Evolutionary conservation across 768 basidiomycete species (phyloP).

Genomic region (Paxillus involutus): DNA sequence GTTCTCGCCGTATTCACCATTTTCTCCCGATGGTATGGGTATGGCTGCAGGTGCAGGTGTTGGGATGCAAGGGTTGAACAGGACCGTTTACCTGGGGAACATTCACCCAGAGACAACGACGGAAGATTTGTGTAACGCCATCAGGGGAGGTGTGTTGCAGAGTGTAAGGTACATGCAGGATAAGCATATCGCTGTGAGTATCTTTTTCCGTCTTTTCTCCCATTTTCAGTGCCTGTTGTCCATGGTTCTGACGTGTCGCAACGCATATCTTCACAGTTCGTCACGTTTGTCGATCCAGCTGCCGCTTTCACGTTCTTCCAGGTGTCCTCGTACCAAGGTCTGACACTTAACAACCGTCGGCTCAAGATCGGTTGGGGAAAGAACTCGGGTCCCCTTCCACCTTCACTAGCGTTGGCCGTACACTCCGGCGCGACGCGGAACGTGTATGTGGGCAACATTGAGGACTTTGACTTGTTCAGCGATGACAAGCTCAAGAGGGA

Average conservation of each 20-base stretch:
- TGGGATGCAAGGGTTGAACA: slow-evolving; percentile 65
- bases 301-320: slow-evolving; percentile 95
- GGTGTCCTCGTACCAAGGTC: slow-evolving; percentile 84
- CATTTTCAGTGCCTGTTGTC: too few species aligned
- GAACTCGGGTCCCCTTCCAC: slow-evolving; percentile 84
- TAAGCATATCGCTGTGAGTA: slow-evolving; percentile 90
- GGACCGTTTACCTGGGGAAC: slow-evolving; percentile 95
- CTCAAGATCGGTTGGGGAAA: slow-evolving; percentile 99
- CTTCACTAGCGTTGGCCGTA: slow-evolving; percentile 83
- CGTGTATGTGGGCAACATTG: slow-evolving; percentile 94
- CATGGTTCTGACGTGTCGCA: slow-evolving; percentile 1
- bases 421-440: slow-evolving; percentile 94
- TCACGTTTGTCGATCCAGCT: slow-evolving; percentile 93
- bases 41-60: slow-evolving; percentile 23
- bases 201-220: background rate
- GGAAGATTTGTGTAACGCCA: slow-evolving; percentile 95
- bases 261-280: slow-evolving; percentile 56
- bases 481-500: slow-evolving; percentile 90
- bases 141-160: slow-evolving; percentile 95
- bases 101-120: slow-evolving; percentile 94
- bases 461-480: slow-evolving; percentile 90
- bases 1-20: slow-evolving; percentile 52
- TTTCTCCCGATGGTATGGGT: slow-evolving; percentile 42
- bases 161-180: slow-evolving; percentile 95
- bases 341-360: slow-evolving; percentile 90